These are phyloP conservation scores for Crotalaria pallida DNA, from an alignment of 306 rosid species.

Conservation along the genomic window DNA sequence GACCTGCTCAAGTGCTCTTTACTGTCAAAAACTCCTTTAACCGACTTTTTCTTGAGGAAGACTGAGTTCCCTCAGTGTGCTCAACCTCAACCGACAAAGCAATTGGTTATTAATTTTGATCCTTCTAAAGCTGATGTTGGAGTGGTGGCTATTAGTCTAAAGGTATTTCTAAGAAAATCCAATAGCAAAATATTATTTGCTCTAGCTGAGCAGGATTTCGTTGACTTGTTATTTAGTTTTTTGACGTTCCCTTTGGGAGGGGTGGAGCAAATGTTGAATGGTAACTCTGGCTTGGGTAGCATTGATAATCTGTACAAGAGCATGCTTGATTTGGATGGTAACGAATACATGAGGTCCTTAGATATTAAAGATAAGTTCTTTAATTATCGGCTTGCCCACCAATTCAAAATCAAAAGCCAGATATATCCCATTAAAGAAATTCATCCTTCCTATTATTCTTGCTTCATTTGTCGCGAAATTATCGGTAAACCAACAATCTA, in stretches of 20 bases:
- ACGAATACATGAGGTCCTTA: background rate
- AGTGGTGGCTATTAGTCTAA: background rate
- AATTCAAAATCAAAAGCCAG: background rate
- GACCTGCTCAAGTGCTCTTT: no score
- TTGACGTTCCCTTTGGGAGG: background rate
- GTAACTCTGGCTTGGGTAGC: background rate
- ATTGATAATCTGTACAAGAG: background rate
- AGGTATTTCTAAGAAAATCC: background rate
- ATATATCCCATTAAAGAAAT: background rate
- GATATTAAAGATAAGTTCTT: background rate
- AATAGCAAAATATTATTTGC: background rate
- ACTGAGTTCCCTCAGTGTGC: no score
- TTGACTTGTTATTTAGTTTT: background rate
- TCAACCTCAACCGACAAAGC: no score
- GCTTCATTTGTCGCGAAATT: no score
- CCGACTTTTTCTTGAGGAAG: no score
- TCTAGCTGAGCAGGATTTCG: background rate
- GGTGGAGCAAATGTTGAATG: background rate
- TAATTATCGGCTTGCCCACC: background rate
- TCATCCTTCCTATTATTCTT: background rate
- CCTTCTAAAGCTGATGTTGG: no score
- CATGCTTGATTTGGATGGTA: background rate
- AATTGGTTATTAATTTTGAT: no score
- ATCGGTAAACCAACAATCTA: no score
- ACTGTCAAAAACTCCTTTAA: no score